phyloP scores from a whole-genome alignment of 768 basidiomycete genomes.

The Kwoniella dejecticola region DNA sequence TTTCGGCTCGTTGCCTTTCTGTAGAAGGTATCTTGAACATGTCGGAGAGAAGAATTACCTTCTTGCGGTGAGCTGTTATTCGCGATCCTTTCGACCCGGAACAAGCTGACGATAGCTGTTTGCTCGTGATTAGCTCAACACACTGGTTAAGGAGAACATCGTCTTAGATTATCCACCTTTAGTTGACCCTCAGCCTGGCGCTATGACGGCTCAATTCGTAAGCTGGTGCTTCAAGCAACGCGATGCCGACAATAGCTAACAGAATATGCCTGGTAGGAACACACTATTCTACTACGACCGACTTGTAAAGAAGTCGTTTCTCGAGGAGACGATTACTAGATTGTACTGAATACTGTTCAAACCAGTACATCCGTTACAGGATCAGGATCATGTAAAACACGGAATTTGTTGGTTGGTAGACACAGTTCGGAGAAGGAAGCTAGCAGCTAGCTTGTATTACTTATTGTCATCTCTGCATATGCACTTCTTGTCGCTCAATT shows the following conservation, averaged over 20 bases:
- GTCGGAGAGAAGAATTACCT: slow-evolving; percentile 90
- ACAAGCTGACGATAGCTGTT: not conserved
- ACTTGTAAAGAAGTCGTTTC: slow-evolving; percentile 61
- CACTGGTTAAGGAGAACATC: slow-evolving; percentile 82
- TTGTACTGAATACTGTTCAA: too few relatives aligned
- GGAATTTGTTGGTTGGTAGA: too few relatives aligned
- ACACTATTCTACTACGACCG: slow-evolving; percentile 59
- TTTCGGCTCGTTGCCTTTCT: slow-evolving; percentile 94
- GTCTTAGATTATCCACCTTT: slow-evolving; percentile 92
- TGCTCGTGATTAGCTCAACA: slow-evolving; percentile 69
- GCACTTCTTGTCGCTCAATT: too few relatives aligned
- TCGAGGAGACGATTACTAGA: slow-evolving; percentile 58
- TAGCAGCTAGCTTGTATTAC: too few relatives aligned
- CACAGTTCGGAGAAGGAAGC: too few relatives aligned
- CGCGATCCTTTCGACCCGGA: not conserved
- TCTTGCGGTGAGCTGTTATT: slow-evolving; percentile 65
- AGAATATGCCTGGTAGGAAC: slow-evolving; percentile 51
- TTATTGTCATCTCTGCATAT: not conserved
- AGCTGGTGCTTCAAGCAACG: slow-evolving; percentile 16
- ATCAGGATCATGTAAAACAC: too few relatives aligned
- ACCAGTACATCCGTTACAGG: too few relatives aligned
- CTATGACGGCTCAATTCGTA: slow-evolving; percentile 84
- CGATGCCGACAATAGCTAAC: too few relatives aligned
- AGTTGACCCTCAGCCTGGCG: slow-evolving; percentile 68
- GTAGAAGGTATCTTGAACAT: slow-evolving; percentile 91